These are phyloP conservation scores for Amaranthus hypochondriacus DNA, from an alignment of 148 eudicot species.

Conservation along the genomic window DNA sequence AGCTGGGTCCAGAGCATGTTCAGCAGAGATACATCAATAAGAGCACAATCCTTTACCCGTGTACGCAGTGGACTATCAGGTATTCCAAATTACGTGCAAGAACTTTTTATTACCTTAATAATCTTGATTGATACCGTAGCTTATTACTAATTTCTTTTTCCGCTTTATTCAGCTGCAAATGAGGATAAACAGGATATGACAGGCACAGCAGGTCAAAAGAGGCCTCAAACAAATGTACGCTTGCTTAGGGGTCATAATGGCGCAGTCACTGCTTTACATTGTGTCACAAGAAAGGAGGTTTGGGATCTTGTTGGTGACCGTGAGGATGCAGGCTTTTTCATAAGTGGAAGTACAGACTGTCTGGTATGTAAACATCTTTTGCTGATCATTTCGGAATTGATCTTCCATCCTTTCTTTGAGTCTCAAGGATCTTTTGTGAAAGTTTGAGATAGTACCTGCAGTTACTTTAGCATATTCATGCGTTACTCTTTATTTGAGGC, in stretches of 20 bases:
- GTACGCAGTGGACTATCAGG: constrained; percentile 45
- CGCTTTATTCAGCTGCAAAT: constrained; percentile 42
- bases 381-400: background rate
- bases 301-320: constrained; percentile 99
- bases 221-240: constrained; percentile 72
- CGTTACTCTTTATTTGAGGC: background rate
- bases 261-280: constrained; percentile 89
- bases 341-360: constrained; percentile 99
- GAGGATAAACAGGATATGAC: constrained; percentile 68
- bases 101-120: constrained; percentile 43
- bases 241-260: constrained; percentile 92
- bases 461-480: background rate
- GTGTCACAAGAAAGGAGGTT: constrained; percentile 96
- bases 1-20: constrained; percentile 99
- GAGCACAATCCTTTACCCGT: constrained; percentile 49
- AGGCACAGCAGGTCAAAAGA: constrained; percentile 67
- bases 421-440: background rate
- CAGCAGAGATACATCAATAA: constrained; percentile 64
- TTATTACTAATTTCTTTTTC: constrained; percentile 10
- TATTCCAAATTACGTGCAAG: constrained; percentile 43
- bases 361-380: constrained; percentile 38
- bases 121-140: background rate
- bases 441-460: background rate
- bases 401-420: background rate
- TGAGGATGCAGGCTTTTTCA: constrained; percentile 98